Conservation (phyloP, 2,329 filamentous ascomycete species). For the Arthroderma sp. region DNA sequence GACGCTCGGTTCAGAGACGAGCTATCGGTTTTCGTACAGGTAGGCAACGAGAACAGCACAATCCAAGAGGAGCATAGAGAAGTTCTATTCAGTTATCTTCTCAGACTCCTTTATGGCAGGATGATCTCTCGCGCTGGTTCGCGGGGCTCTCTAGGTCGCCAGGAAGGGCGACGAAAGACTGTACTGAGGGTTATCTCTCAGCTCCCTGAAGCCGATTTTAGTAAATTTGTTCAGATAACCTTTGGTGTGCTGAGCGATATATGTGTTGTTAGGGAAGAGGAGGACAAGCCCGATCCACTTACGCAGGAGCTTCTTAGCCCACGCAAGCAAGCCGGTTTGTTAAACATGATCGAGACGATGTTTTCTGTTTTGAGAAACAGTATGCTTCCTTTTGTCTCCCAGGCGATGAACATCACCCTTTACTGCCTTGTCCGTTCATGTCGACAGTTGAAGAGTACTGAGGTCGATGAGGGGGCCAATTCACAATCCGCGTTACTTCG, state of each 20-base stretch:
- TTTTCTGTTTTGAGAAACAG: constrained; percentile 70
- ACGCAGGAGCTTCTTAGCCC: constrained; percentile 47
- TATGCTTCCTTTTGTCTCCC: constrained; percentile 53
- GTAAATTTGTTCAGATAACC: constrained; percentile 70
- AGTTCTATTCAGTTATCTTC: constrained; percentile 69
- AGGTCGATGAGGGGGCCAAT: constrained; percentile 12
- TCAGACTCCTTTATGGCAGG: constrained; percentile 78
- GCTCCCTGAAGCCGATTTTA: constrained; percentile 59
- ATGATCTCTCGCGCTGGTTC: constrained; percentile 70
- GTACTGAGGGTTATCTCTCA: constrained; percentile 67
- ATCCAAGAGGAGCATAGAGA: constrained; percentile 61
- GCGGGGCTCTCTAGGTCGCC: constrained; percentile 59
- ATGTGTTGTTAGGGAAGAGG: constrained; percentile 41
- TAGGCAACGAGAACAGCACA: constrained; percentile 48
- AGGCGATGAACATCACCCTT: constrained; percentile 62
- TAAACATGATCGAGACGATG: constrained; percentile 83
- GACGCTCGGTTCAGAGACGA: constrained; percentile 89
- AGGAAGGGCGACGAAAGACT: constrained; percentile 62
- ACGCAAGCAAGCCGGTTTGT: constrained; percentile 76
- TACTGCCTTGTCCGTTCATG: constrained; percentile 67
- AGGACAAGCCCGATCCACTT: constrained; percentile 42
- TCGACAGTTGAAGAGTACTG: constrained; percentile 28
- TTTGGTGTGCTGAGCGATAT: constrained; percentile 56
- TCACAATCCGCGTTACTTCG: constrained; percentile 25
- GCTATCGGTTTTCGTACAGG: constrained; percentile 73